Base-by-base conservation (phyloP, 805 yeast genomes). In the Candida broadrunensis region DNA sequence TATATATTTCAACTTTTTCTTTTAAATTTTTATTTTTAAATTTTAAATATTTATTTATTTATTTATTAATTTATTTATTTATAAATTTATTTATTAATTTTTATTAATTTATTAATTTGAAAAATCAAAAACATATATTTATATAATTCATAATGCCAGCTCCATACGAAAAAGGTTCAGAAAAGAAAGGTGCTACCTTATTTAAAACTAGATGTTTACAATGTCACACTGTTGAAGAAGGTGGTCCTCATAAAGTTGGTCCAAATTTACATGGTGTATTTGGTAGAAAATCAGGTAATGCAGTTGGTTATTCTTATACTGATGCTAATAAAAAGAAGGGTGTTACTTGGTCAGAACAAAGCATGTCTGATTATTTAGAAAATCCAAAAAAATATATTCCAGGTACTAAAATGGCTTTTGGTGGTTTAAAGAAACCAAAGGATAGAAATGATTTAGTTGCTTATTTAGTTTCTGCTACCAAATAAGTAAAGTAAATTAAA, bases 311-410 rank as follows among this genome's bases (percentile, higher is more conserved):
- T 82, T 84, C 96, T 38, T 93, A 88, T 83, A 89, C 98, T 44
- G 99, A 93, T 56, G 98, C 99, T 67, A 91, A 91, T 88, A 87
- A 88, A 81, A 85, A 84, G 78, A 89, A 89, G 76, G 95, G 89
- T 65, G 95, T 93, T 49, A 57, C 58, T 46, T 93, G 99, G 99
- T 57, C 63, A 54, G 89, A 82, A 63, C 89, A 89, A 67, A 80
- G 88, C 70, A 80, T 93, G 85, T 78, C 85, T 58, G 96, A 87
- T 71, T 93, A 93, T 85, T 82, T 93, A 73, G 95, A 86, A 75
- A 93, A 93, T 87, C 99, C 99, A 77, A 93, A 93, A 95, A 93
- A 93, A 79, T 93, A 89, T 80, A 89, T 93, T 58, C 99, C 99
- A 68, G 99, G 99, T 73, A 93, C 98, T 78, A 93, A 93, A 86